Base-by-base conservation (phyloP, 805 yeast genomes). In the Starmera amethionina region DNA sequence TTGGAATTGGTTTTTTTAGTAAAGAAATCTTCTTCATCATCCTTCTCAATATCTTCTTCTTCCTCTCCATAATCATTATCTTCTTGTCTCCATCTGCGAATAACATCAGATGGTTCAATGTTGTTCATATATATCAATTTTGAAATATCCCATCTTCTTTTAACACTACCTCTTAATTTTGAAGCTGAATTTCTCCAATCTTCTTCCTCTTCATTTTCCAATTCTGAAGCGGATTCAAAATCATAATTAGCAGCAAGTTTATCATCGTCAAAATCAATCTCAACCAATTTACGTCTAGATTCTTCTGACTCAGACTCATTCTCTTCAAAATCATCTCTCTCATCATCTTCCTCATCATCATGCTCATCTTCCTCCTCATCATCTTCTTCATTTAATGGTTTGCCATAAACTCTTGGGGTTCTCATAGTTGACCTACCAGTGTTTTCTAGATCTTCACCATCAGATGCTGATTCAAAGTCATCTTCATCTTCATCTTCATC, bases 41-140 rank as follows among this genome's bases (percentile, higher is more conserved):
- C 59, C 9, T 22, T 22, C 67, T 72, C 62, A 25, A 52, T 50
- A 15, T 54, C 59, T 35, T 55, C 59, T 36, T 67, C 74, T 19
- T 52, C 55, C 13, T 60, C 68, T 4, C 63, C 67, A 9, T 65
- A 67, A n/a, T 63, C 66, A 2, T 52, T 59, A 32, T 67, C 70
- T 50, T 75, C 77, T 29, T 72, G 68, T 48, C 60, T 75, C 94
- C 94, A 85, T 60, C 89, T 73, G 33, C 64, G 65, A 36, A 86
- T 66, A 30, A 73, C 93, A 46, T 82, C 93, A 1, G 63, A 67
- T 0, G 97, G 89, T 11, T 77, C 75, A 34, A 87, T 68, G 49
- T 85, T 82, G 42, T 81, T 78, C 75, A 83, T 70, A 59, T 93
- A 90, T 5, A 93, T 65, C 41, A 90, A 64, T 54, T 83, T 85